phyloP scores from a whole-genome alignment of 176 grass and related monocot genomes.

The Ensete glaucum region DNA sequence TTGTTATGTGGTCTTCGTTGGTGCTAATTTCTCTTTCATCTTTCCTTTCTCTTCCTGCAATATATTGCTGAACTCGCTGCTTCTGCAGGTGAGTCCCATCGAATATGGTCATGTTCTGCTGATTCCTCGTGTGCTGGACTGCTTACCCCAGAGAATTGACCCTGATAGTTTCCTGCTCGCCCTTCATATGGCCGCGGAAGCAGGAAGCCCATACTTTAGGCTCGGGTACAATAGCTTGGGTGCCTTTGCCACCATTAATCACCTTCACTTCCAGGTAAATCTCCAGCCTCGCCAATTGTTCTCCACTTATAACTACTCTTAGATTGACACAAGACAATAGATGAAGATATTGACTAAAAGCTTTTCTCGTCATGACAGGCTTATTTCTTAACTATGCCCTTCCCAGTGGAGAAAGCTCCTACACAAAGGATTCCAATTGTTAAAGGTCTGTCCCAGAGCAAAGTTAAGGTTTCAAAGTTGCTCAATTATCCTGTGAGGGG shows the following conservation, averaged over 20 bases:
- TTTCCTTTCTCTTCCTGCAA: neutral
- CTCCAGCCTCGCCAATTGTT: neutral
- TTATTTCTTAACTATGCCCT: constrained; percentile 69
- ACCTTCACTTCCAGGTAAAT: constrained; percentile 90
- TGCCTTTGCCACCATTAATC: constrained; percentile 95
- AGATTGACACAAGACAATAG: neutral
- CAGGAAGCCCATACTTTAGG: constrained; percentile 59
- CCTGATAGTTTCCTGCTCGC: constrained; percentile 67
- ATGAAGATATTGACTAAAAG: constrained; percentile 5
- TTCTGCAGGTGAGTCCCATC: constrained; percentile 79
- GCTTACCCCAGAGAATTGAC: constrained; percentile 79
- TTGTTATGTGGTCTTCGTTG: constrained; percentile 2
- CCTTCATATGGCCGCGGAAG: constrained; percentile 64
- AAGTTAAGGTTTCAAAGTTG: constrained; percentile 67
- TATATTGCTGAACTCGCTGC: constrained; percentile 3
- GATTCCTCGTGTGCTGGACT: constrained; percentile 65
- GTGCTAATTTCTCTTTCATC: neutral
- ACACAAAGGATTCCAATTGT: constrained; percentile 53
- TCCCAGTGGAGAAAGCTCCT: constrained; percentile 84
- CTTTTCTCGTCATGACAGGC: constrained; percentile 36
- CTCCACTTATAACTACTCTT: neutral
- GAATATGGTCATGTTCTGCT: constrained; percentile 82
- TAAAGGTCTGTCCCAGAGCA: constrained; percentile 31
- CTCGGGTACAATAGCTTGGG: constrained; percentile 96
- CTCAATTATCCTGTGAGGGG: constrained; percentile 55